Evolutionary conservation across 495 filamentous ascomycete species (phyloP), one percentile per base, ranked within the genome.

Genomic region (Neurospora intermedia): DNA sequence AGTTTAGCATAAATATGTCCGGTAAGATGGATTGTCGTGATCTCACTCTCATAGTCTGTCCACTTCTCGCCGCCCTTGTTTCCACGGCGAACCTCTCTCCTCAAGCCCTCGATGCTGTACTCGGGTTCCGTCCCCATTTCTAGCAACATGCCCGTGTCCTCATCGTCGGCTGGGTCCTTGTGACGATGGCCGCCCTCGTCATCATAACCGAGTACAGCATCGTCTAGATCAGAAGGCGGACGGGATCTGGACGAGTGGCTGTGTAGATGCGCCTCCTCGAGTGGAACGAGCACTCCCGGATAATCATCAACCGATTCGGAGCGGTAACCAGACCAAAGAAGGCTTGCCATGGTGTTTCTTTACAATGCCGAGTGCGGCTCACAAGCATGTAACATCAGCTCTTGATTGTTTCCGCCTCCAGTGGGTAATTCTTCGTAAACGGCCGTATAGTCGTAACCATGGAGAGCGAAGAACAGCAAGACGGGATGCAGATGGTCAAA

Each of bases 1-100:
- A 80, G 72, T 76, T 59, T 31, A 43, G 59, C 18, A 13, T 46
- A 27, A 18, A 20, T 11, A 39, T 31, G 11, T 72, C 45, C 20
- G 31, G 45, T 15, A 9, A 6, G 27, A 66, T 6, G 11, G 13
- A n/a, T 16, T 31, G 66, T 42, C 70, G 42, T 8, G 23, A 43
- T 80, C 82, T 82, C 75, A 87, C 86, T 80, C 79, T 88, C 85
- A 76, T 87, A 88, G 66, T 80, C 78, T 23, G 82, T 82, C 82
- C 84, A 84, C 69, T 79, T 80, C 39, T 77, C 78, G 46, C 80
- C 83, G 54, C 54, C 27, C 62, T 78, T 76, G 40, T 81, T 76
- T 62, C 85, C 85, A 66, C 77, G 77, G 31, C 81, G 79, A 18
- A 85, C 82, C 70, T 86, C 85, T 40, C 74, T 80, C 69, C 85